Evolutionary conservation across 2,329 filamentous ascomycete genomes (phyloP).

Genomic region (Trichophyton benhamiae): DNA sequence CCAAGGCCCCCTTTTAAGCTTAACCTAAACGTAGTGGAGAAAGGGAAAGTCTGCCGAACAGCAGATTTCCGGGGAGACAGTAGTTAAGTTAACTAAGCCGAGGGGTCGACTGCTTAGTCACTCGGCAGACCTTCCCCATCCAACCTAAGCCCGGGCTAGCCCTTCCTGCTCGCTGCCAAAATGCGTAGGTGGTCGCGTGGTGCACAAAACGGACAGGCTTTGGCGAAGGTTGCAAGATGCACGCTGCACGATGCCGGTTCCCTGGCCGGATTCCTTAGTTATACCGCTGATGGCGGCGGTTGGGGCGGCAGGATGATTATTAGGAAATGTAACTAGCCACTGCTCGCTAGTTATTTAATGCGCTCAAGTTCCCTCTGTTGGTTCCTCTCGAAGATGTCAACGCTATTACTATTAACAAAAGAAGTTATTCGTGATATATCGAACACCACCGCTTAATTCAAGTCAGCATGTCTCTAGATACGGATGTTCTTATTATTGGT

Average conservation of each 20-base stretch:
- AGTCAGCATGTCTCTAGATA: constrained; percentile 26
- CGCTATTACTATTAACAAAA: neutral
- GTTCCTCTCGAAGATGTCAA: neutral
- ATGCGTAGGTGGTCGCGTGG: constrained; percentile 2
- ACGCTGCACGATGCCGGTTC: neutral
- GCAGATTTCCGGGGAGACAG: neutral
- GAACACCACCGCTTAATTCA: no score
- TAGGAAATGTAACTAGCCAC: neutral
- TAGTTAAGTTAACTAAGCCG: neutral
- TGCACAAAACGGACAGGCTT: neutral
- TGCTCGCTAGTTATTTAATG: neutral
- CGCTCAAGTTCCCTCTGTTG: neutral
- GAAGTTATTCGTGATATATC: neutral
- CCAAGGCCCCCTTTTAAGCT: no score
- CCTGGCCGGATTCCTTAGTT: neutral
- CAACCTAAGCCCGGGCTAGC: neutral
- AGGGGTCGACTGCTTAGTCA: neutral
- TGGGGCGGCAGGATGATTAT: neutral
- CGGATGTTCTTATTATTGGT: constrained; percentile 40
- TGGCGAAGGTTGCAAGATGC: neutral
- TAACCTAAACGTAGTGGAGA: neutral
- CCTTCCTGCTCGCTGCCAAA: neutral
- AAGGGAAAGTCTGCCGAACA: neutral
- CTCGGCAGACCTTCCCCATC: neutral
- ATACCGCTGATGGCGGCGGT: neutral